Evolutionary conservation across 768 basidiomycete genomes (phyloP), one percentile per base, ranked within the genome.

Genomic region (Scleroderma citrinum): DNA sequence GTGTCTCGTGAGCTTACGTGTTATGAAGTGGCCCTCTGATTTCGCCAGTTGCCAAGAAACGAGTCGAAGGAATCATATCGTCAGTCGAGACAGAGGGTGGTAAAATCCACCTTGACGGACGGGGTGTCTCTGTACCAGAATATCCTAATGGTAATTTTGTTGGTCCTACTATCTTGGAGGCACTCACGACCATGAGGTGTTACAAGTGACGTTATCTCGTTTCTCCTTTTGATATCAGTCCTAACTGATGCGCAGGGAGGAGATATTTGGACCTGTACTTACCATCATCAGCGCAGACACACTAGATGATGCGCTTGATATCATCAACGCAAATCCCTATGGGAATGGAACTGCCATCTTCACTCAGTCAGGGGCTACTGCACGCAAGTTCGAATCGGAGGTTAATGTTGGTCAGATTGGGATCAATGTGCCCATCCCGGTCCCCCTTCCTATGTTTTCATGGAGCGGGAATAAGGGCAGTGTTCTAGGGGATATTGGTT

Each of bases 331-430:
- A 52, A 97, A 96, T 70, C 75, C 69, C 55, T 98, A 96, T 64
- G 88, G 95, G 7, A 98, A 98, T 58, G 95, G 95, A 26, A 82
- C 93, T 26, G 89, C 92, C 19, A 91, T 96, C 63, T 98, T 97
- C 66, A 99, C 95, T 19, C 91, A 96, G 69, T 90, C 87, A 13
- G 96, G 95, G 14, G 90, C 95, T 30, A 92, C 92, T 7, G 95
- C 93, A 16, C 82, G 95, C 48, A 90, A 87, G 67, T 99, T 96
- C 54, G 95, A 98, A 70, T 74, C 73, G 12, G 77, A 83, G 40
- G 83, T 95, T 46, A 89, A 97, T 55, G 83, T 92, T 46, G 93
- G 93, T 20, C 92, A 90, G 68, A 81, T 99, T 60, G 95, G 95
- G 38, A 82, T 97, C 65, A 97, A 94, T 63, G 85, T 93, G 8